Evolutionary conservation across 805 yeast genomes (phyloP), one percentile per base, ranked within the genome.

Genomic region (Kazachstania viticola): DNA sequence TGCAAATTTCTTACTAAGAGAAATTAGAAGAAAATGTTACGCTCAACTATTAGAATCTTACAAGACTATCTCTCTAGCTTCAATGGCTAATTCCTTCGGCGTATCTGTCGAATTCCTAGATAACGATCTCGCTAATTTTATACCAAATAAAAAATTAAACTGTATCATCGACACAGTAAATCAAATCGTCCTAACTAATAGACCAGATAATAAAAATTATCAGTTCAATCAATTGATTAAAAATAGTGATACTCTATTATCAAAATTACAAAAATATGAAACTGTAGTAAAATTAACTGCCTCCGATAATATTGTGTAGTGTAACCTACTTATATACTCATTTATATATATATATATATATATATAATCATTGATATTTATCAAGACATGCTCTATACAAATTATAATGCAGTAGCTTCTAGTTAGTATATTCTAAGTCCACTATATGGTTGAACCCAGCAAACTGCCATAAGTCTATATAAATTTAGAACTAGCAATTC

Each of bases 241-340:
- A 58, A 93, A 79, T 54, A 97, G 98, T 40, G 98, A 91, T 52
- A 74, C 77, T 2, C 66, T 91, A 48, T 72, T 91, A 54, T 88
- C 98, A 13, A 91, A 88, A 58, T 69, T 91, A 51, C 98, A 91
- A 58, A 91, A 87, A 58, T 91, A 88, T 48, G 94, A 95, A 29
- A 95, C 97, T 28, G 95, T 96, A 15, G 97, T 91, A 30, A 81
- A 93, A 56, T 69, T 91, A 48, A 79, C 93, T 51, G 96, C 97
- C 29, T 81, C 94, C 17, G 95, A 85, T 53, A 69, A 75, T 44
- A 75, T 71, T 22, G 45, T 42, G 18, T 41, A 32, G 33, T n/a
- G 22, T 12, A 14, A 25, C 14, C 8, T 9, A 23, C 11, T 9
- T 23, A 23, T 23, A 23, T 23, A 23, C 7, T 23, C 25, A 23